Evolutionary conservation across 2,329 filamentous ascomycete genomes (phyloP).

Genomic region (Arthrobotrys conoides): DNA sequence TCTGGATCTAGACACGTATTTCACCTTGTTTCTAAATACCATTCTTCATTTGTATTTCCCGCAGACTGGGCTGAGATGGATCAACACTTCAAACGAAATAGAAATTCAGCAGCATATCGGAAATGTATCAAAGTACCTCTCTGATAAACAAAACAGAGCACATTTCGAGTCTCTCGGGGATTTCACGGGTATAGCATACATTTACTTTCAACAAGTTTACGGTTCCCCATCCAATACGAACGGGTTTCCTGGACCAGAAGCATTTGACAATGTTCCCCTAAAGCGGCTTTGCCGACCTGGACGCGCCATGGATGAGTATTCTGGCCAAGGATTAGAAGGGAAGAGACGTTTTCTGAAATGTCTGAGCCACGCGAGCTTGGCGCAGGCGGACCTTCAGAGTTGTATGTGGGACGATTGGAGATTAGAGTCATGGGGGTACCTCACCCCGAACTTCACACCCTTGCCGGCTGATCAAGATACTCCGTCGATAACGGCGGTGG

Average conservation of each 20-base stretch:
- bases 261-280: conserved; percentile 1
- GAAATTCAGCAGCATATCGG: neutral
- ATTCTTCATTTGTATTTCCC: conserved; percentile 25
- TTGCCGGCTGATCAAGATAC: neutral
- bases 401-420: conserved; percentile 56
- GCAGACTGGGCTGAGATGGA: conserved; percentile 1
- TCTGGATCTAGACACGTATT: neutral
- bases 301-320: conserved; percentile 3
- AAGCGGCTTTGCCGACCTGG: conserved; percentile 22
- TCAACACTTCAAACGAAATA: neutral
- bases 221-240: neutral
- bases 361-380: conserved; percentile 17
- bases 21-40: conserved; percentile 15
- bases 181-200: conserved; percentile 32
- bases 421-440: conserved; percentile 35
- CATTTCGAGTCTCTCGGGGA: conserved; percentile 12
- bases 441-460: conserved; percentile 11
- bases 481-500: neutral
- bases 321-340: neutral
- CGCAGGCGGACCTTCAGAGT: conserved; percentile 10
- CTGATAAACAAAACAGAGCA: neutral
- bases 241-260: conserved; percentile 22
- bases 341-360: conserved; percentile 12
- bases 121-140: conserved; percentile 9
- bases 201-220: conserved; percentile 18